Evolutionary conservation across 345 rosid genomes (phyloP), one percentile per base, ranked within the genome.

Genomic region (Eucalyptus pauciflora): DNA sequence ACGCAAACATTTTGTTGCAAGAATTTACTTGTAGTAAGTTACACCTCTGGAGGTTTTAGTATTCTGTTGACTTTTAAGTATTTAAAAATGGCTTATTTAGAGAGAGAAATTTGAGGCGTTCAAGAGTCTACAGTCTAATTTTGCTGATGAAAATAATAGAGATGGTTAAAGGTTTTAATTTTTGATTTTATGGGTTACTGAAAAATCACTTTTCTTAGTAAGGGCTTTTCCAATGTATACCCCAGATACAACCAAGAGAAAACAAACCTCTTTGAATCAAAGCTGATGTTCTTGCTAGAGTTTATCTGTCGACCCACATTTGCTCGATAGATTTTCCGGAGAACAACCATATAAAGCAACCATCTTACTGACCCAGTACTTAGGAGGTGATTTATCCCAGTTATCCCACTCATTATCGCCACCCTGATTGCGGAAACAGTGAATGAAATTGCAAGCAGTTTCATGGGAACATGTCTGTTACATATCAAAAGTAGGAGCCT

Each of bases 391-490:
- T 92, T 94, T 95, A 91, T 97, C 99, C 95, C 93, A 92, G 92
- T 98, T 98, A 88, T 99, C 98, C 99, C 99, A 98, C 91, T 97
- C 96, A 92, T 96, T 97, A 93, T 98, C 99, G 24, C 97, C 99
- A 71, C 99, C 99, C 49, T 98, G 99, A 91, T 98, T 98, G 88
- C 94, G 92, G 92, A 98, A 98, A 93, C 99, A 96, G 92, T 96
- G 99, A 58, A 98, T 94, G 90, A 98, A 98, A 92, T 98, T 98
- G 96, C 99, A 98, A 58, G 97, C 93, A 46, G 91, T 93, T 92
- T 99, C 99, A 87, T 90, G 99, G 89, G 99, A 94, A 91, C 98
- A 96, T n/a, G 95, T 92, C 98, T 97, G 97, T 90, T 51, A 86
- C 56, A 25, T 88, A 37, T 87, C 51, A 85, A 86, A 86, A 48